phyloP scores from a whole-genome alignment of 2,329 filamentous ascomycete species.

The Beauveria sp. region DNA sequence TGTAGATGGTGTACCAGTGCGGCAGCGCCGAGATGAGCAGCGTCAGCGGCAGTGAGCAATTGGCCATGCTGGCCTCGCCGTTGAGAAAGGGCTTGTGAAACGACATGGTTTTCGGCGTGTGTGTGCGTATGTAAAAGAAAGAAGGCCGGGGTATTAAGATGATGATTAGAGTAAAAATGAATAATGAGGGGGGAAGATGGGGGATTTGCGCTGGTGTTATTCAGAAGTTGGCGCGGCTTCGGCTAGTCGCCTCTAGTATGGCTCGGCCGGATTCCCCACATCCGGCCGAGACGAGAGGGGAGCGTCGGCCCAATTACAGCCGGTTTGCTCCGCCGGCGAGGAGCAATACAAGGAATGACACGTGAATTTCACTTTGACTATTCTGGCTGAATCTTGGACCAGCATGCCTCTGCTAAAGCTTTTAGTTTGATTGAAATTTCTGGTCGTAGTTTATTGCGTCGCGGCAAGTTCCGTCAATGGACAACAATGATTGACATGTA shows the following conservation, averaged over 20 bases:
- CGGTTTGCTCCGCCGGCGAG: background rate
- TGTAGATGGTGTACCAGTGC: slow-evolving; percentile 13
- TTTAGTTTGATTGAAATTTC: too few relatives aligned
- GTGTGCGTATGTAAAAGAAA: too few relatives aligned
- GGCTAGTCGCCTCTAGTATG: background rate
- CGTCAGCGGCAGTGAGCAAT: slow-evolving; percentile 11
- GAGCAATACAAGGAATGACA: background rate
- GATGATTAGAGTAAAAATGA: too few relatives aligned
- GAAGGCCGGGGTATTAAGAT: too few relatives aligned
- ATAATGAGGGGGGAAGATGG: background rate
- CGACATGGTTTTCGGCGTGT: background rate
- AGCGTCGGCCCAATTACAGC: background rate
- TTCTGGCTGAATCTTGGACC: too few relatives aligned
- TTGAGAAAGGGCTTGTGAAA: slow-evolving; percentile 4
- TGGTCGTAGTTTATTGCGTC: too few relatives aligned
- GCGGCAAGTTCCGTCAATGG: too few relatives aligned
- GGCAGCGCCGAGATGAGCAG: slow-evolving; percentile 11
- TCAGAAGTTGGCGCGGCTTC: background rate
- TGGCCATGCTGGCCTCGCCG: slow-evolving; percentile 11
- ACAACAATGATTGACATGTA: too few relatives aligned
- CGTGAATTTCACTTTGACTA: too few relatives aligned
- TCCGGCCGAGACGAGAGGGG: background rate
- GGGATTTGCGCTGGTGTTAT: background rate
- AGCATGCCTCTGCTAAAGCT: too few relatives aligned
- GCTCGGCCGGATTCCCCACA: background rate